phyloP scores from a whole-genome alignment of 805 yeast species.

The Barnettozyma populi region DNA sequence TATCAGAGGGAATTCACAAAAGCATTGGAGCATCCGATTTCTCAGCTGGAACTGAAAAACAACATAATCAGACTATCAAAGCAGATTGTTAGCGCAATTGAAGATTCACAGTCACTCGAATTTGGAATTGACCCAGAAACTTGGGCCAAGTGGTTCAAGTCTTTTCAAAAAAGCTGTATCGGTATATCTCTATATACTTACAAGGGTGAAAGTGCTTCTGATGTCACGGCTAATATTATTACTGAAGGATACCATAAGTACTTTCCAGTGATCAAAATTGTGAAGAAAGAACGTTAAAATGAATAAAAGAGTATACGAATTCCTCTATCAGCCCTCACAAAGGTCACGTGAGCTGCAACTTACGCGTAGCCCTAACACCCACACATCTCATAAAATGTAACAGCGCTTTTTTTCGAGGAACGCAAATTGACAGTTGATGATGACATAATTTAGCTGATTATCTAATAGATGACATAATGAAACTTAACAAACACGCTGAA shows the following conservation, averaged over 20 bases:
- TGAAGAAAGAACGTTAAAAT: slow-evolving; percentile 2
- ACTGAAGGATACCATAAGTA: slow-evolving; percentile 37
- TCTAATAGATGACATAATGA: slow-evolving; percentile 1
- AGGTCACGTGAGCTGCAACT: background rate
- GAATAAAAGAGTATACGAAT: no score
- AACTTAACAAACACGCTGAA: slow-evolving; percentile 2
- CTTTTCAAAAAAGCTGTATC: slow-evolving; percentile 27
- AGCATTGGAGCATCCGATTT: background rate
- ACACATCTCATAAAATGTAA: no score
- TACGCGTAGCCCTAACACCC: slow-evolving; percentile 3
- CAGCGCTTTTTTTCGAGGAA: background rate
- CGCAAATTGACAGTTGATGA: background rate
- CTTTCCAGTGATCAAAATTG: slow-evolving; percentile 37
- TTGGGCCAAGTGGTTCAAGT: slow-evolving; percentile 28
- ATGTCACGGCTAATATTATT: slow-evolving; percentile 15
- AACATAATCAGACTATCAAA: background rate
- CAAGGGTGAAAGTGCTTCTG: slow-evolving; percentile 2
- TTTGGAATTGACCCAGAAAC: slow-evolving; percentile 26
- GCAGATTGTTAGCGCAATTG: background rate
- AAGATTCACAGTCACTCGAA: background rate
- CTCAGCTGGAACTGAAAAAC: background rate
- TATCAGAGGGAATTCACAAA: slow-evolving; percentile 13
- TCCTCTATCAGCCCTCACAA: background rate
- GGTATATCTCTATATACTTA: slow-evolving; percentile 20
- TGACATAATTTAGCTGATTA: background rate